Evolutionary conservation across 169 alveolate species (phyloP), one percentile per base, ranked within the genome.

Genomic region (Cryptosporidium tyzzeri): DNA sequence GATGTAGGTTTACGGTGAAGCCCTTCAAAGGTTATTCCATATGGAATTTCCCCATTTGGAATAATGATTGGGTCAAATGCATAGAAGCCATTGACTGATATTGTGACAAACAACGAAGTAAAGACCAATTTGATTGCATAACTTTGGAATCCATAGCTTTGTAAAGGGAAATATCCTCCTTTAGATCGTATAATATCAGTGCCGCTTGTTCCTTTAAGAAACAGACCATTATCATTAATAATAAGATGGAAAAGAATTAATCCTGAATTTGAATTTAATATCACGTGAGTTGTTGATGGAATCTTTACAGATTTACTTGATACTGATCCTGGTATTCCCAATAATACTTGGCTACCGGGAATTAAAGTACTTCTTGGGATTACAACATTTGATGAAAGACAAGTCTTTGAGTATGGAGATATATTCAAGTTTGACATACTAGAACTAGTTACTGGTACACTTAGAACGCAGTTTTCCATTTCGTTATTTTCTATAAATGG

Each of bases 151-250:
- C 89, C 89, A 48, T 44, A 80, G 45, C 51, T 80, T 3, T 61
- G 12, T 10, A 80, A 44, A 16, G 89, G 89, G 35, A 62, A 62
- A 48, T 80, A 80, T 9, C 89, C 89, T 18, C 89, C 89, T 33
- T 65, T 80, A 3, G 89, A 59, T 48, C 62, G 80, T 5, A 62
- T 23, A n/a, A 80, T 59, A n/a, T 80, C 80, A 41, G 73, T 80
- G 1, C 89, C 89, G 3, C 12, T 39, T 16, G 35, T 35, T 2
- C 75, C 65, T 48, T 29, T 80, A 5, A 80, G 31, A 44, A 62
- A 80, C 6, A 80, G 4, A 0, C 89, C 89, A 21, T 62, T 80
- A 33, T 80, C 89, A 48, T 62, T 80, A n/a, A 65, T 26, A 23
- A 80, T 1, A 9, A 80, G 62, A 33, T 37, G 51, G 37, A 65